These are phyloP conservation scores for Rubroshorea leprosula DNA, from an alignment of 345 rosid genomes.

Conservation along the genomic window DNA sequence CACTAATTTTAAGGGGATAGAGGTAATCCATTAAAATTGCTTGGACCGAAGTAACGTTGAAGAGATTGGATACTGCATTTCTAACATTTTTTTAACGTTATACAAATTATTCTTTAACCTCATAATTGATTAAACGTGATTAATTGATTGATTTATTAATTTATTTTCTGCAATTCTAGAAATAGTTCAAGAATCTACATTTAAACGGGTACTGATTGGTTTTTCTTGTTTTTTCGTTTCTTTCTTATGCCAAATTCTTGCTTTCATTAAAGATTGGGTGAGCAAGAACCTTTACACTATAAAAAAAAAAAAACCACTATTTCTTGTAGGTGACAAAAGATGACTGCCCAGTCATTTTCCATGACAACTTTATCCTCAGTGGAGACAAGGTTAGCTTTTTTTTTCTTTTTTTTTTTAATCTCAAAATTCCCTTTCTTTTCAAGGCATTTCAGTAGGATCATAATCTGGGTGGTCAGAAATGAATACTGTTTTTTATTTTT, in stretches of 20 bases:
- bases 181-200: background rate
- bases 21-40: no score
- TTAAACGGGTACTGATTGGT: conserved; percentile 16
- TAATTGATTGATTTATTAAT: background rate
- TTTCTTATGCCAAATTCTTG: conserved; percentile 1
- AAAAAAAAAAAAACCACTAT: conserved; percentile 15
- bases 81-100: no score
- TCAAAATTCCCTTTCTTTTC: background rate
- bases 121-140: background rate
- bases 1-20: no score
- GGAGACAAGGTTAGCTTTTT: conserved; percentile 38
- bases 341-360: conserved; percentile 61
- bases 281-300: conserved; percentile 13
- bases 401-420: background rate
- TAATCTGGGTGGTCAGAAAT: no score
- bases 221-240: background rate
- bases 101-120: no score
- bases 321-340: conserved; percentile 59
- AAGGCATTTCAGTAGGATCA: background rate
- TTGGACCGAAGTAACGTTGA: no score
- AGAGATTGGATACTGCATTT: no score
- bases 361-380: conserved; percentile 51
- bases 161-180: background rate
- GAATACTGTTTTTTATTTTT: no score
- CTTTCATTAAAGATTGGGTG: conserved; percentile 7